Evolutionary conservation across 345 rosid genomes (phyloP), one percentile per base, ranked within the genome.

Genomic region (Populus tremula): DNA sequence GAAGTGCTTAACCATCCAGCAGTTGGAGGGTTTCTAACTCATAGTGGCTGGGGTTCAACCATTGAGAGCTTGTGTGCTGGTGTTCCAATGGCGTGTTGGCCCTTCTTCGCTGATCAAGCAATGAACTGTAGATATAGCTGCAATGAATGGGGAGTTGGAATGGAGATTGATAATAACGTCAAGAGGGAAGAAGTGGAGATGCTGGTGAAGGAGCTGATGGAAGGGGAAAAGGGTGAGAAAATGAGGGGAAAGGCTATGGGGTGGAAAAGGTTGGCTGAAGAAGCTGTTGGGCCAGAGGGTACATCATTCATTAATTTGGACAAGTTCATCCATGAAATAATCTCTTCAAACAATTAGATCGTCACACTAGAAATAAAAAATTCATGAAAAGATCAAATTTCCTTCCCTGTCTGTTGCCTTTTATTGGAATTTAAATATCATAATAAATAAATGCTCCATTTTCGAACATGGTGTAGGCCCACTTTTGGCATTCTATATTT

Each of bases 81-180:
- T n/a, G 59, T 70, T n/a, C 73, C 73, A 2, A 70, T 70, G 73
- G 21, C 14, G 7, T 70, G 73, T 17, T 70, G 56, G 73, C 73
- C 53, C 23, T 70, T 70, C 36, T 35, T 68, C 1, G 71, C 9
- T 9, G 71, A 68, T 9, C 71, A 68, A 38, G 25, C 18, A 17
- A 68, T 41, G 35, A 47, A 43, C 20, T 25, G 56, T 10, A 43
- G 61, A 18, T 70, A 70, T 14, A 18, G 31, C 2, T 70, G 73
- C 59, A 47, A 41, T 10, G 73, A 47, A 16, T 70, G 73, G 73
- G 61, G 73, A 45, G 20, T 47, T 27, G 73, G 73, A 2, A 70
- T 70, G 73, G 73, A 70, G 61, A 45, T 70, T 4, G 38, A 45
- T 3, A 39, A 69, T 21, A 41, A 23, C 0, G 49, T 69, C 2